Conservation (phyloP, 306 rosid species). For the Hippophae gyantsensis region DNA sequence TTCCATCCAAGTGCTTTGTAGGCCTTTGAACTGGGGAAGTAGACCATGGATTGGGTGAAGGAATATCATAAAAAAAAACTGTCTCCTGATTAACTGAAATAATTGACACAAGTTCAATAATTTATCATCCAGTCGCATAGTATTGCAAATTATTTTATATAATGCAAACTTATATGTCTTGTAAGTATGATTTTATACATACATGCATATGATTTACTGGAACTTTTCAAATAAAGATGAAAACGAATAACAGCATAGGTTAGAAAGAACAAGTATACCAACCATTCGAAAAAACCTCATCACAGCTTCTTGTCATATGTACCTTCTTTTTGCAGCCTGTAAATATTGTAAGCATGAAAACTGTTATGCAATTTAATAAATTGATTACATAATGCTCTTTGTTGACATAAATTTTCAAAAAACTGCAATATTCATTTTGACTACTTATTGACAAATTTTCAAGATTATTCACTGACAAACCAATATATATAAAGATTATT, state of each 20-base stretch:
- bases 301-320: slow-evolving; percentile 91
- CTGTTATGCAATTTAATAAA: slow-evolving; percentile 6
- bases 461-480: too few species aligned
- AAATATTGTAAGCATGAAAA: slow-evolving; percentile 19
- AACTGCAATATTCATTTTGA: background rate
- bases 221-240: background rate
- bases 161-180: background rate
- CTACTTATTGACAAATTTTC: background rate
- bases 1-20: slow-evolving; percentile 61
- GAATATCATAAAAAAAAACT: slow-evolving; percentile 78
- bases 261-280: slow-evolving; percentile 21
- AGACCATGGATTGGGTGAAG: slow-evolving; percentile 61
- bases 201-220: background rate
- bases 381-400: background rate
- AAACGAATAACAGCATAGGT: background rate
- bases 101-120: slow-evolving; percentile 5
- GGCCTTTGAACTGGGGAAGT: slow-evolving; percentile 46
- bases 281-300: slow-evolving; percentile 80
- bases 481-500: too few species aligned
- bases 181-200: background rate
- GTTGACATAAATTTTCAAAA: background rate
- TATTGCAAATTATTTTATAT: too few species aligned
- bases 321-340: slow-evolving; percentile 90
- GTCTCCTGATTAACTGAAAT: slow-evolving; percentile 79
- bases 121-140: too few species aligned